phyloP scores from a whole-genome alignment of 1,284 basidiomycete genomes.

The Cryptococcus floricola region DNA sequence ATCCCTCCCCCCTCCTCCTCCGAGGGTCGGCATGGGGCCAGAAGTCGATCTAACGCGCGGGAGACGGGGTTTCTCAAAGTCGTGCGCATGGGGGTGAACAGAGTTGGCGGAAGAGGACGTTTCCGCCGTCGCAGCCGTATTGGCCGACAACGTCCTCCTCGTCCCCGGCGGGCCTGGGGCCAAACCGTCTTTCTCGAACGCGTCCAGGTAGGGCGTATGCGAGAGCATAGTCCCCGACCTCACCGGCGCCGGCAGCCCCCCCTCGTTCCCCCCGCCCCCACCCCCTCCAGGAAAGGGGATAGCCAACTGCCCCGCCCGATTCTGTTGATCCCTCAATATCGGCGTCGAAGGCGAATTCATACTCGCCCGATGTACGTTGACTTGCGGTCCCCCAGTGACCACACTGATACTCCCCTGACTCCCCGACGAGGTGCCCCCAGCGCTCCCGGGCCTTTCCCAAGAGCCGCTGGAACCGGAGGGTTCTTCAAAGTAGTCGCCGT shows the following conservation, averaged over 20 bases:
- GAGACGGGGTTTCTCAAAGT: neutral
- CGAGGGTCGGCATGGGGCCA: conserved; percentile 1
- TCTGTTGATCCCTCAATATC: neutral
- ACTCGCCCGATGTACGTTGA: conserved; percentile 12
- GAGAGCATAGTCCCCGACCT: conserved; percentile 15
- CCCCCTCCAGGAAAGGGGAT: conserved; percentile 3
- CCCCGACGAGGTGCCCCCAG: neutral
- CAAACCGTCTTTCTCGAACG: neutral
- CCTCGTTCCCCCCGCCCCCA: neutral
- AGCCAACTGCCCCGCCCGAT: neutral
- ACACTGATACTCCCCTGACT: neutral
- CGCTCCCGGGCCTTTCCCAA: neutral
- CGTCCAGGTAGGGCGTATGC: conserved; percentile 13
- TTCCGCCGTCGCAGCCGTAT: neutral
- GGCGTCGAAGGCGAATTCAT: neutral
- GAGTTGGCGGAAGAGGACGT: neutral
- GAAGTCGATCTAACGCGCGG: conserved; percentile 1
- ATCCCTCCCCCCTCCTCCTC: neutral
- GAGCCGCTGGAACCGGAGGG: no score
- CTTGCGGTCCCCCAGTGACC: conserved; percentile 1
- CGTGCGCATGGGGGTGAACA: neutral
- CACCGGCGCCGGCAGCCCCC: conserved; percentile 1
- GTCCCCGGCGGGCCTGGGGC: neutral
- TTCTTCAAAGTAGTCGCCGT: conserved; percentile 3
- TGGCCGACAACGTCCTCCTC: no score